Conservation (phyloP, 169 alveolate species). For the Perkinsus marinus region DNA sequence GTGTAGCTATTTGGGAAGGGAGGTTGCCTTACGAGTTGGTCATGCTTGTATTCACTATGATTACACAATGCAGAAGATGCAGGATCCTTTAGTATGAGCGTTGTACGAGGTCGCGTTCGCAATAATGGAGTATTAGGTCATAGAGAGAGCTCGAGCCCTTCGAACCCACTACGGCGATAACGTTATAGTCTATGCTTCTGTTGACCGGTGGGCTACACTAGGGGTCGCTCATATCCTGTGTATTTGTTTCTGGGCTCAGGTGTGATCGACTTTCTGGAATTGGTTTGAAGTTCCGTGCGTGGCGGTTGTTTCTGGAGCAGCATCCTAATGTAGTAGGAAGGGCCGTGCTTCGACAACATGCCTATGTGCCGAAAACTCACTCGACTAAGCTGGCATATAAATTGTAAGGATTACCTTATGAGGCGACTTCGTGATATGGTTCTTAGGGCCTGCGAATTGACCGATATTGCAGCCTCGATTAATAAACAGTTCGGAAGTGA, state of each 20-base stretch:
- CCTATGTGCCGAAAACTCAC: background rate
- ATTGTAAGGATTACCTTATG: background rate
- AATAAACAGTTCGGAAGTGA: background rate
- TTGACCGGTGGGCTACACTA: conserved; percentile 9
- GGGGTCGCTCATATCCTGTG: background rate
- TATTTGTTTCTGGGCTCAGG: background rate
- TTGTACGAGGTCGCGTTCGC: background rate
- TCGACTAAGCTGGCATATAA: background rate
- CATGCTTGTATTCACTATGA: conserved; percentile 16
- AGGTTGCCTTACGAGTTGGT: conserved; percentile 13
- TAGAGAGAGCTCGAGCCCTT: background rate
- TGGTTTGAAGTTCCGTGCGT: conserved; percentile 11
- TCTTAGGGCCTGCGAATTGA: background rate
- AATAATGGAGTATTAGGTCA: background rate
- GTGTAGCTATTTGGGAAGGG: background rate
- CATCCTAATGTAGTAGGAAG: background rate
- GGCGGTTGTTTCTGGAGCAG: conserved; percentile 3
- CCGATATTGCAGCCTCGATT: background rate
- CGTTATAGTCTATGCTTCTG: conserved; percentile 13
- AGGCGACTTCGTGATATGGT: background rate
- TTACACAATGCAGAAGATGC: background rate
- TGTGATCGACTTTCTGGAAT: conserved; percentile 25
- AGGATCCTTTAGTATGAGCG: background rate
- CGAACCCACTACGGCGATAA: background rate
- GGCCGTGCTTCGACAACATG: background rate